Evolutionary conservation across 768 basidiomycete species (phyloP).

Genomic region (Hortiboletus flavorubellus): DNA sequence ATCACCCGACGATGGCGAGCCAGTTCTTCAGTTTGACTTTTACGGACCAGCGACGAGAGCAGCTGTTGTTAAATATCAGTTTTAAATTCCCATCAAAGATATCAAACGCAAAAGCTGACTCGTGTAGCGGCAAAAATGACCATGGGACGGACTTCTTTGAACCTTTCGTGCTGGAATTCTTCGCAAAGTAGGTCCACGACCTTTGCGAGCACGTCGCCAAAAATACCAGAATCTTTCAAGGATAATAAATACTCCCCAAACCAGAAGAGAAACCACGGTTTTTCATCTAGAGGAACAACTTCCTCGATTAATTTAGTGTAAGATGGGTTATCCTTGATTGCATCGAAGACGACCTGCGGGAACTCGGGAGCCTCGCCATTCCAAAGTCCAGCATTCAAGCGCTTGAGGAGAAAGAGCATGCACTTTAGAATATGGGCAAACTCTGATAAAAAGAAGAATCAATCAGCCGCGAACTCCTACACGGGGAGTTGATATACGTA

Average conservation of each 20-base stretch:
- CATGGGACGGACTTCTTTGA: conserved; percentile 53
- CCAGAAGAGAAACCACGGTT: conserved; percentile 58
- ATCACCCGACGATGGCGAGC: conserved; percentile 29
- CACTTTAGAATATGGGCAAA: conserved; percentile 57
- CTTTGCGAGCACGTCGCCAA: conserved; percentile 68
- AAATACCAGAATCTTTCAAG: conserved; percentile 45
- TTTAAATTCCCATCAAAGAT: not conserved
- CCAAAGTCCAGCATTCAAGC: conserved; percentile 63
- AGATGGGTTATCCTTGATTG: conserved; percentile 73
- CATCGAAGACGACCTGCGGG: conserved; percentile 75
- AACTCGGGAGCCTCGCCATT: conserved; percentile 64
- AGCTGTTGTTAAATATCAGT: conserved; percentile 26
- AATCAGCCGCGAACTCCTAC: not conserved
- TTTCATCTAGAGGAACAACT: conserved; percentile 30
- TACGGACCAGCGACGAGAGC: conserved; percentile 32
- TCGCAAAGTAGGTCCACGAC: conserved; percentile 73
- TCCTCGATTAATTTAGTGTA: conserved; percentile 47
- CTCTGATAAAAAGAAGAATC: conserved; percentile 38
- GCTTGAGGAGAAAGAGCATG: conserved; percentile 57
- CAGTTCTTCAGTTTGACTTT: conserved; percentile 28
- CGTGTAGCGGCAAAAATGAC: conserved; percentile 58
- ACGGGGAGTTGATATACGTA: conserved; percentile 38
- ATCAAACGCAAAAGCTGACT: conserved; percentile 43
- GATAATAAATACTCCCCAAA: conserved; percentile 60
- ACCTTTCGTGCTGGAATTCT: conserved; percentile 76